Percentiles rank a stretch among this genome's conserved stretches.
Evolutionary conservation across 2,329 filamentous ascomycete species (phyloP).

Genomic region (Amauroascus niger): DNA sequence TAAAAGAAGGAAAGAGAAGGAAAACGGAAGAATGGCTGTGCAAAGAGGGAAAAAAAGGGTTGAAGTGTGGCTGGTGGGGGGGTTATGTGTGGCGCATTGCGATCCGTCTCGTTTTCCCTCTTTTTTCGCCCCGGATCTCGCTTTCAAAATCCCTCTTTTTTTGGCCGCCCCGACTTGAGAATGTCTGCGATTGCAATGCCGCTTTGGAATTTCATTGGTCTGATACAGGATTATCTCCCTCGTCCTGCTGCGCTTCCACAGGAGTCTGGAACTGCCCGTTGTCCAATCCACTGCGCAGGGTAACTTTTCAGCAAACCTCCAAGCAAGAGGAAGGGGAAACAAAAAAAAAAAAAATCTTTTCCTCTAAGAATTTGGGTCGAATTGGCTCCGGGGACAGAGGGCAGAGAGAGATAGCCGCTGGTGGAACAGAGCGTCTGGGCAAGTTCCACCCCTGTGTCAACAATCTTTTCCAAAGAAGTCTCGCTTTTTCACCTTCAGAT

Average conservation of each 20-base stretch:
- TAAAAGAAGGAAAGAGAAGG: neutral
- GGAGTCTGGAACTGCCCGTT: neutral
- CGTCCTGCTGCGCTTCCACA: neutral
- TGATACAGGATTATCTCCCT: neutral
- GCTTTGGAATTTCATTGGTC: constrained; percentile 1
- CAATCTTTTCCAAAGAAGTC: neutral
- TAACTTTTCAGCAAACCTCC: neutral
- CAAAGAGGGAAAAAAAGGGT: neutral
- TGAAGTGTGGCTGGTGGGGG: neutral
- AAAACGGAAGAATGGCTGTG: neutral
- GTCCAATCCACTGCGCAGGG: neutral
- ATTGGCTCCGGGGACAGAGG: neutral
- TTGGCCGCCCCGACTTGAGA: constrained; percentile 5
- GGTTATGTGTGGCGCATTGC: neutral
- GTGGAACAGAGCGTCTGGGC: neutral
- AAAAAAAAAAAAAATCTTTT: neutral
- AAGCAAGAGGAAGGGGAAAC: no score
- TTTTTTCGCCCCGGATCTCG: neutral
- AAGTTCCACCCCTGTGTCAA: neutral
- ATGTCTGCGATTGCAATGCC: constrained; percentile 2
- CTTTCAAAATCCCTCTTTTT: neutral
- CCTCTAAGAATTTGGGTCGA: neutral
- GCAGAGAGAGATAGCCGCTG: neutral
- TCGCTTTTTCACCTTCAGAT: neutral
- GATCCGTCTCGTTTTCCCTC: neutral